These are phyloP conservation scores for Austroboletus niveus DNA, from an alignment of 1,284 basidiomycete species.

Conservation along the genomic window DNA sequence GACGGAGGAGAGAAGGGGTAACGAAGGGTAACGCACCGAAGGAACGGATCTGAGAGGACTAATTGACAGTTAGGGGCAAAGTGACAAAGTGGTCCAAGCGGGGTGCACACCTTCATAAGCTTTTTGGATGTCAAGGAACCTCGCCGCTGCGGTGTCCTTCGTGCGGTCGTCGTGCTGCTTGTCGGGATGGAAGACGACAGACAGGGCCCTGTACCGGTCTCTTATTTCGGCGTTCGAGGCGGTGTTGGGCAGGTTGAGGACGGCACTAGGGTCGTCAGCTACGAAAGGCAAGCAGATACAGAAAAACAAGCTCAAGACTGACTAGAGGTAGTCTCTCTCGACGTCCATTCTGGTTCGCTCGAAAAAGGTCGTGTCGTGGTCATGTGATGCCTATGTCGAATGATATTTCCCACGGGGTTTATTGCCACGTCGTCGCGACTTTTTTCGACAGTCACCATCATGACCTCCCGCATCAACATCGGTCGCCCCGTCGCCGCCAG, in stretches of 20 bases:
- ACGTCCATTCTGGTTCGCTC: not conserved
- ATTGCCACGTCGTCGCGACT: conserved; percentile 14
- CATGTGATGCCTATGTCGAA: conserved; percentile 18
- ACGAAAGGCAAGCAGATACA: not conserved
- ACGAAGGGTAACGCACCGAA: conserved; percentile 46
- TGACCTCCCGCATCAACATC: conserved; percentile 82
- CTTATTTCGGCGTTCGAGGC: conserved; percentile 69
- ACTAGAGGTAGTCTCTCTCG: conserved; percentile 25
- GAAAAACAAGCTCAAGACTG: not conserved
- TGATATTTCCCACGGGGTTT: conserved; percentile 12
- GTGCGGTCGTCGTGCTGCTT: conserved; percentile 64
- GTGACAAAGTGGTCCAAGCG: conserved; percentile 6
- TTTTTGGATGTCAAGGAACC: conserved; percentile 74
- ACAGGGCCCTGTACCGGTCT: conserved; percentile 68
- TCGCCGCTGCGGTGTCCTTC: conserved; percentile 59
- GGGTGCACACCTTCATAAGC: conserved; percentile 65
- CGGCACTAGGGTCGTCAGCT: conserved; percentile 37
- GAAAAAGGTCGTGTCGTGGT: not conserved
- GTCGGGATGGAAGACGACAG: conserved; percentile 84
- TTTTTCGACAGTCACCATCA: conserved; percentile 35
- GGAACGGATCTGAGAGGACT: conserved; percentile 76
- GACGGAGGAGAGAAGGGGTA: not conserved
- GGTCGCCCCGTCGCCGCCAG: conserved; percentile 65
- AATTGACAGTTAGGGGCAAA: conserved; percentile 14
- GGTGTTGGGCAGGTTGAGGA: conserved; percentile 64